Evolutionary conservation across 2,329 filamentous ascomycete species (phyloP), one percentile per base, ranked within the genome.

Genomic region (Ascochyta lentis): DNA sequence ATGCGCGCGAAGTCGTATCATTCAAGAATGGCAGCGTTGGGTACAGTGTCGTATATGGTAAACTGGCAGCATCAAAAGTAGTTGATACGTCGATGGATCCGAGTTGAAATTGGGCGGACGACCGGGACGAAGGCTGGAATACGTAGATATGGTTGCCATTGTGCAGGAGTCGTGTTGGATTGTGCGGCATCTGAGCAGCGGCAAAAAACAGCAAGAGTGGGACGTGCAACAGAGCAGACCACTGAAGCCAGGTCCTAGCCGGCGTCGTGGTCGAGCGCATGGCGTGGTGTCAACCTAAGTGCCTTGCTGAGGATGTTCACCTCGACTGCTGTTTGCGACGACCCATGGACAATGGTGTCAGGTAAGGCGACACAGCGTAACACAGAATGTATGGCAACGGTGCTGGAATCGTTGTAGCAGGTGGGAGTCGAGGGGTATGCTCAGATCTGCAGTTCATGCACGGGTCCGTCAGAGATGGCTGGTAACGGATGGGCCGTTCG

Each of bases 91-190:
- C 85, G 63, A 96, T 76, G 1, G 86, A 82, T 37, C 86, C 79
- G 26, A 95, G 81, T 47, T 87, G 70, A 38, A 80, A 78, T 48
- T 80, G 76, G 12, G 74, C 72, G 67, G 72, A 80, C 66, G 70
- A 79, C 43, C 67, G 52, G 34, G 80, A 76, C 29, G 76, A 78
- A 12, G 89, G 83, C 31, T 82, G 79, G 66, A 96, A 87, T 61
- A 94, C 81, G 74, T 95, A 96, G 56, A 87, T 86, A 29, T 85
- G 71, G 16, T 85, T 80, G 58, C 76, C 73, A 49, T 78, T 77
- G 41, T 86, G 81, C 54, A 94, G 83, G 48, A 96, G 83, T 27
- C 84, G 86, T 0, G 92, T 92, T 3, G 91, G 89, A 51, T 88
- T 87, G 78, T 96, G 96, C 24, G 91, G 92, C 48, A 92, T 82